Base-by-base conservation (phyloP, 1,139 yeast species). In the Kodamaea derodonti region DNA sequence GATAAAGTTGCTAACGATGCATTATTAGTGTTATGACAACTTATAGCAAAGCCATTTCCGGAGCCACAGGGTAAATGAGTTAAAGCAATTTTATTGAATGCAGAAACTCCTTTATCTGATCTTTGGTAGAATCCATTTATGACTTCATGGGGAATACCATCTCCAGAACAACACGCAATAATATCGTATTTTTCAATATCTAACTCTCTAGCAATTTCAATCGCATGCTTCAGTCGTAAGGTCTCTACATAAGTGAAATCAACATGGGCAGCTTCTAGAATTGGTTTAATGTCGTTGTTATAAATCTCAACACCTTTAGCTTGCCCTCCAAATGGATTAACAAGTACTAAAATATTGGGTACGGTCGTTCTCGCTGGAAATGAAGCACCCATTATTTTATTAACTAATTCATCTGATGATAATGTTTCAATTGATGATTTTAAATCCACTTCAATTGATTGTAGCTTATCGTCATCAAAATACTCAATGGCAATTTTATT, bases 1-100 rank as follows among this genome's bases (percentile, higher is more conserved):
- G 75, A 70, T 35, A 88, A 60, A 0, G 96, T 76, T 0, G 95
- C 94, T 31, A 65, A 51, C 0, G 79, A 69, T 2, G 95, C 81
- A 39, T 80, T 77, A 31, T 68, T 66, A 4, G 85, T 79, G 22
- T 94, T 90, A 46, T 82, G 82, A 35, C 95, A 78, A 23, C 95
- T 84, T 41, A 84, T 67, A 8, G 95, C 69, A 70, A 92, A 73
- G 1, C 97, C 97, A 58, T 92, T 92, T 3, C 98, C 98, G 1
- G 96, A 84, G 0, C 97, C 97, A 51, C 95, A 85, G 1, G 98
- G 98, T 14, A 92, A 64, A 58, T 92, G 97, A 15, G 95, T 80
- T 1, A 92, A 63, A 0, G 86, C 81, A 14, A 87, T 43, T 39
- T 76, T 75, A 38, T 71, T 66, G 48, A 92, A 80, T 0, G 94